These are phyloP conservation scores for Metroxylon sagu DNA, from an alignment of 176 grass and related monocot genomes.

Conservation along the genomic window DNA sequence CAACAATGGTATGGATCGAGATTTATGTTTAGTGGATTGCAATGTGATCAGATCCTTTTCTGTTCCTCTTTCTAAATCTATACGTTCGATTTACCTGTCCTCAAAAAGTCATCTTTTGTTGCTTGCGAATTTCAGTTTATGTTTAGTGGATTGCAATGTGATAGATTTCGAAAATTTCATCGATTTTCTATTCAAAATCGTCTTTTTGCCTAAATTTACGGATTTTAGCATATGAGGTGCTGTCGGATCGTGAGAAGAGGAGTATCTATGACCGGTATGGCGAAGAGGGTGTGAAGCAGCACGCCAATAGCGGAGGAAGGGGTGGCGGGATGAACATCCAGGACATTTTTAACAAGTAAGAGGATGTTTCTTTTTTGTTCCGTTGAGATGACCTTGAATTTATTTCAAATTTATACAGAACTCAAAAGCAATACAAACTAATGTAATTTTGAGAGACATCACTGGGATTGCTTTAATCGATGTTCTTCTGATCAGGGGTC, in stretches of 20 bases:
- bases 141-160: too few species aligned
- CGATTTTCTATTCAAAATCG: too few species aligned
- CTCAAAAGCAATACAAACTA: too few species aligned
- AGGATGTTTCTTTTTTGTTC: background rate
- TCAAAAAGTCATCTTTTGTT: background rate
- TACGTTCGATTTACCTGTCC: too few species aligned
- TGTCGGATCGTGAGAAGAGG: constrained; percentile 90
- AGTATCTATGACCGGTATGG: constrained; percentile 93
- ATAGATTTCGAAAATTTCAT: too few species aligned
- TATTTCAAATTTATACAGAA: background rate
- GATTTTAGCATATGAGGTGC: constrained; percentile 73
- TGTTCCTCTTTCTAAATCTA: too few species aligned
- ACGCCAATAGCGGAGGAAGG: constrained; percentile 44
- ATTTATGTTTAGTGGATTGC: background rate
- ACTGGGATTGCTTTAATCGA: too few species aligned
- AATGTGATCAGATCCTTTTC: background rate
- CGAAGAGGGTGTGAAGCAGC: constrained; percentile 92
- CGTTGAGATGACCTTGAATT: too few species aligned
- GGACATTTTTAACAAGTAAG: constrained; percentile 86
- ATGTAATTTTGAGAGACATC: too few species aligned
- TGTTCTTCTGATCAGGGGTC: too few species aligned
- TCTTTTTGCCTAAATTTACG: background rate
- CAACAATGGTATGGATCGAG: constrained; percentile 52
- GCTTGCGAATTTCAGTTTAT: background rate
- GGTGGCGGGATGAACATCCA: constrained; percentile 90